phyloP scores from a whole-genome alignment of 1,284 basidiomycete species.

The Lignosus rhinocerotis region DNA sequence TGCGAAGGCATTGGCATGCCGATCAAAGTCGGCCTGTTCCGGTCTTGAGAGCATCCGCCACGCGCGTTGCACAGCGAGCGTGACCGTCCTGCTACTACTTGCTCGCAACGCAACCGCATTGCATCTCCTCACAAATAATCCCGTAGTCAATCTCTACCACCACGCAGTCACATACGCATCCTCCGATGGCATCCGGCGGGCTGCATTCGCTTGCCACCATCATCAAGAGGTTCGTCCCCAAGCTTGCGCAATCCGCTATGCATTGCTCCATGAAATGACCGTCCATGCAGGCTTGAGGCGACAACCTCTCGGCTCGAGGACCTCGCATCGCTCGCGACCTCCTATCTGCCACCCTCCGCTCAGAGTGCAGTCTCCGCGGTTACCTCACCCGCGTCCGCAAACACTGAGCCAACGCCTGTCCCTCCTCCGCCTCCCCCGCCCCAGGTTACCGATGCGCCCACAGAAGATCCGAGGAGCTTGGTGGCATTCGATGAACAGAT shows the following conservation, averaged over 20 bases:
- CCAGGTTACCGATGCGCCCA: conserved; percentile 34
- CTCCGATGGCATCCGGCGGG: conserved; percentile 40
- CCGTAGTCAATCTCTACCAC: background rate
- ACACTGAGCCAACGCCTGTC: conserved; percentile 42
- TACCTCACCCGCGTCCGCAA: conserved; percentile 41
- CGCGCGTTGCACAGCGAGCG: conserved; percentile 14
- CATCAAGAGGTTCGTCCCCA: conserved; percentile 69
- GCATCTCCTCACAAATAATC: conserved; percentile 4
- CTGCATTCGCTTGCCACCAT: conserved; percentile 77
- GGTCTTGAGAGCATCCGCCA: conserved; percentile 16
- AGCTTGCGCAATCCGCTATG: background rate
- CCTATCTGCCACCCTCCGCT: conserved; percentile 27
- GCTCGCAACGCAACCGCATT: background rate
- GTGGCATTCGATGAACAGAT: conserved; percentile 77
- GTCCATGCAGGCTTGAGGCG: conserved; percentile 72
- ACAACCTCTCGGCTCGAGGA: conserved; percentile 95
- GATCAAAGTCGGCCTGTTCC: conserved; percentile 21
- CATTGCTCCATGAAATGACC: background rate
- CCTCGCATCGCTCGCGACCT: conserved; percentile 54
- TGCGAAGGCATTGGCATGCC: background rate
- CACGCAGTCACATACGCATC: conserved; percentile 5
- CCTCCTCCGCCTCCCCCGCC: conserved; percentile 42
- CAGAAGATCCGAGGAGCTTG: conserved; percentile 61
- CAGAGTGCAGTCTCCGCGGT: conserved; percentile 26
- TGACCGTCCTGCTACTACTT: conserved; percentile 2